A percentile compares a stretch with the other conserved stretches of the same genome.
Conservation (phyloP, 257 asterid genomes). For the Thymus quinquecostatus region DNA sequence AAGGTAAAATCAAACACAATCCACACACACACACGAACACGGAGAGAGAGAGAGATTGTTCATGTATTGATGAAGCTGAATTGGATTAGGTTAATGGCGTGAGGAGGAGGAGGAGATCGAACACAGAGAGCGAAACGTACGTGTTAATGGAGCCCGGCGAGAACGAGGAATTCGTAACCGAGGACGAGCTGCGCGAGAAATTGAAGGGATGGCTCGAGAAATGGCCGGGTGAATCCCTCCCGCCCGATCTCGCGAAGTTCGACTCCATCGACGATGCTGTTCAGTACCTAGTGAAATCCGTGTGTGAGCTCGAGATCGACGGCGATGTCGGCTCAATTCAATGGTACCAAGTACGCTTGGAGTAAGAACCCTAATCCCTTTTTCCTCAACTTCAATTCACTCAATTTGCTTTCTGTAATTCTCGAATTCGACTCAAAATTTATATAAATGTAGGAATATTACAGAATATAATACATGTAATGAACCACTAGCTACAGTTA, state of each 20-base stretch:
- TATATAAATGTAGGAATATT: conserved; percentile 5
- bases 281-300: conserved; percentile 63
- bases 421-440: background rate
- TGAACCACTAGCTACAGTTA: background rate
- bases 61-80: background rate
- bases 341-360: conserved; percentile 83
- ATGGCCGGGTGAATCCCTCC: conserved; percentile 61
- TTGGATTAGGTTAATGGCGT: conserved; percentile 40
- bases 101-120: conserved; percentile 83
- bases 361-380: background rate
- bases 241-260: conserved; percentile 73
- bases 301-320: conserved; percentile 80
- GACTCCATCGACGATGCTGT: conserved; percentile 73
- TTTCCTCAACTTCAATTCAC: background rate
- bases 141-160: conserved; percentile 79
- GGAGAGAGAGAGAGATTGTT: background rate
- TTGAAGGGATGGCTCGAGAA: conserved; percentile 66
- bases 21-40: background rate
- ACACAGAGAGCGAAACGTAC: conserved; percentile 59
- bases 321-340: conserved; percentile 88
- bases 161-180: conserved; percentile 72
- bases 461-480: conserved; percentile 9
- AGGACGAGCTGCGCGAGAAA: conserved; percentile 59
- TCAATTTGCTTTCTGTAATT: background rate
- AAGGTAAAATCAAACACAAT: conserved; percentile 38